Conservation (phyloP, 108 stramenopile genomes). For the Stephanodiscus minutulus region DNA sequence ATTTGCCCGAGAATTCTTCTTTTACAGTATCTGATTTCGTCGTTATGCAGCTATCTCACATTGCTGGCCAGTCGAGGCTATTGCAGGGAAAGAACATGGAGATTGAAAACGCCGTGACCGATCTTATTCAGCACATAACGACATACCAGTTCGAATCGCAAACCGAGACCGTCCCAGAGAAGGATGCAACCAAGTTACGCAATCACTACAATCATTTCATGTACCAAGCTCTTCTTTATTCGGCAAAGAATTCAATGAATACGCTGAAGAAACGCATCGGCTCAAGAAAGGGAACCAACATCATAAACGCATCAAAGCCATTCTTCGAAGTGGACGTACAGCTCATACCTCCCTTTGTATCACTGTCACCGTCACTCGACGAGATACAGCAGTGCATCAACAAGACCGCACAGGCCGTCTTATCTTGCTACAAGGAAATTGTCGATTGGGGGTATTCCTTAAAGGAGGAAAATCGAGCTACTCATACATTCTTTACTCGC, state of each 20-base stretch:
- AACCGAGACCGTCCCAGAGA: conserved; percentile 62
- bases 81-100: conserved; percentile 92
- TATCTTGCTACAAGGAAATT: conserved; percentile 86
- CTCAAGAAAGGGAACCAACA: conserved; percentile 56
- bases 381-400: conserved; percentile 91
- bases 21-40: conserved; percentile 93
- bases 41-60: conserved; percentile 81
- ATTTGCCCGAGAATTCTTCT: conserved; percentile 79
- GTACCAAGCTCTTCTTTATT: conserved; percentile 88
- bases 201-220: conserved; percentile 93
- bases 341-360: conserved; percentile 74
- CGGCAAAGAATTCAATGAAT: conserved; percentile 89
- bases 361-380: conserved; percentile 79
- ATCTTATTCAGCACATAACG: conserved; percentile 73
- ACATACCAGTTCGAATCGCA: conserved; percentile 74
- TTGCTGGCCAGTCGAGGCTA: conserved; percentile 58
- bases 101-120: conserved; percentile 87
- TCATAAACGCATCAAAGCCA: conserved; percentile 57
- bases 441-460: conserved; percentile 59
- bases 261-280: conserved; percentile 85
- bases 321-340: conserved; percentile 93
- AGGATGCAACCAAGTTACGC: conserved; percentile 76
- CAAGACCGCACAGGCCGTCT: conserved; percentile 82
- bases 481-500: conserved; percentile 81
- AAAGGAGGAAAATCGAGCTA: conserved; percentile 37